A percentile compares a stretch with the other conserved stretches of the same genome.
Conservation (phyloP, 1,284 basidiomycete species). For the Irpex lacteus region DNA sequence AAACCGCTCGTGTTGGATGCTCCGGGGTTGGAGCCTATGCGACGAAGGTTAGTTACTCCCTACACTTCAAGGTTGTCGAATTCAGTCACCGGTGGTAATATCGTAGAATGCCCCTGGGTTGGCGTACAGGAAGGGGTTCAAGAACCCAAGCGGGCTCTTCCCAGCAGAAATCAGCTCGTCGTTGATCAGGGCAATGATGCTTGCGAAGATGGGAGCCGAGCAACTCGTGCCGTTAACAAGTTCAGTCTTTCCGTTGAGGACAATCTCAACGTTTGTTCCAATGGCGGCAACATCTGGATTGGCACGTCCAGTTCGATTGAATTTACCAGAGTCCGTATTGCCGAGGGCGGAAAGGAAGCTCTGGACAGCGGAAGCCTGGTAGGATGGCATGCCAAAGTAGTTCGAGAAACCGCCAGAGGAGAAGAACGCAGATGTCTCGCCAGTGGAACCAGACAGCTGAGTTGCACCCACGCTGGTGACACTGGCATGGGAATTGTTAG, state of each 20-base stretch:
- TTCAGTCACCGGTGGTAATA: constrained; percentile 13
- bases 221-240: constrained; percentile 41
- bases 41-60: background rate
- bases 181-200: constrained; percentile 57
- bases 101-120: constrained; percentile 18
- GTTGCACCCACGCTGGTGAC: constrained; percentile 6
- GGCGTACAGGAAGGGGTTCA: constrained; percentile 57
- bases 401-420: constrained; percentile 13
- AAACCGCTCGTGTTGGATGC: background rate
- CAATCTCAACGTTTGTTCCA: constrained; percentile 17
- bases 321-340: constrained; percentile 4
- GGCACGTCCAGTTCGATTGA: constrained; percentile 3
- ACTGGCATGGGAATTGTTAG: constrained; percentile 10
- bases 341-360: constrained; percentile 8
- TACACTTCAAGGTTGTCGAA: background rate
- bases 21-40: background rate
- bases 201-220: constrained; percentile 39
- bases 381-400: constrained; percentile 4
- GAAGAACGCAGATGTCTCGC: constrained; percentile 6
- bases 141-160: constrained; percentile 49
- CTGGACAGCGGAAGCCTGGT: constrained; percentile 3
- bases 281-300: constrained; percentile 31
- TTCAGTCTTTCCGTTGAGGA: constrained; percentile 26
- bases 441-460: background rate
- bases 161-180: constrained; percentile 45